Conservation (phyloP, 352 stramenopile species). For the Pythium brachiatum region DNA sequence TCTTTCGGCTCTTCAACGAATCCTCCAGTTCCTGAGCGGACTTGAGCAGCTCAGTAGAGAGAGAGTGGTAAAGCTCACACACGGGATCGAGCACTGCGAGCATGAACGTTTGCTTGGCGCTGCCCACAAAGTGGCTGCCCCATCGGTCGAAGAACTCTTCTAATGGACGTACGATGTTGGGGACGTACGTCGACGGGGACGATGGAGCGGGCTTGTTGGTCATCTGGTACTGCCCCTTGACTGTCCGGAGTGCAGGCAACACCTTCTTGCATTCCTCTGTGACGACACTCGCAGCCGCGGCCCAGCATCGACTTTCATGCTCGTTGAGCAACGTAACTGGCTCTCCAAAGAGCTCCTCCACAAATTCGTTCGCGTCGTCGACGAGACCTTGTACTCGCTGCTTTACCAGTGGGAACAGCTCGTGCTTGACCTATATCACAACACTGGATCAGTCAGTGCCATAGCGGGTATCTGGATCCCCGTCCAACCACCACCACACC, state of each 20-base stretch:
- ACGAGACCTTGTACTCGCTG: slow-evolving; percentile 38
- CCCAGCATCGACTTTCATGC: slow-evolving; percentile 67
- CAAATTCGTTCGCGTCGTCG: slow-evolving; percentile 45
- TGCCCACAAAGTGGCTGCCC: slow-evolving; percentile 48
- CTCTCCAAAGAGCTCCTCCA: slow-evolving; percentile 38
- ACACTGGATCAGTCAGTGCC: not conserved
- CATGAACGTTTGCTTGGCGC: slow-evolving; percentile 45
- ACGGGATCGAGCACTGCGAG: slow-evolving; percentile 55
- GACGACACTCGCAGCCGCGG: slow-evolving; percentile 49
- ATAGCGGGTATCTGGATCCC: too few species aligned
- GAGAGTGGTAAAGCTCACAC: slow-evolving; percentile 52
- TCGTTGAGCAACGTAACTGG: slow-evolving; percentile 32
- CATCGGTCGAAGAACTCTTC: slow-evolving; percentile 72
- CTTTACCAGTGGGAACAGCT: slow-evolving; percentile 40
- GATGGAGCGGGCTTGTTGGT: slow-evolving; percentile 83
- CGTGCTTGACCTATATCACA: slow-evolving; percentile 41
- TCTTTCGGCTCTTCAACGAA: slow-evolving; percentile 85
- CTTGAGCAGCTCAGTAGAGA: slow-evolving; percentile 73
- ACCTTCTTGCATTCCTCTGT: slow-evolving; percentile 86
- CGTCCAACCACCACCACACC: slow-evolving; percentile 24
- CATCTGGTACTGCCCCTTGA: slow-evolving; percentile 90
- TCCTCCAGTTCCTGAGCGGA: slow-evolving; percentile 81
- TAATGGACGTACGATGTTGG: slow-evolving; percentile 73
- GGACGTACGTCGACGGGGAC: slow-evolving; percentile 64
- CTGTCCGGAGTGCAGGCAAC: slow-evolving; percentile 76